Evolutionary conservation across 306 rosid genomes (phyloP).

Genomic region (Clitoria ternatea): DNA sequence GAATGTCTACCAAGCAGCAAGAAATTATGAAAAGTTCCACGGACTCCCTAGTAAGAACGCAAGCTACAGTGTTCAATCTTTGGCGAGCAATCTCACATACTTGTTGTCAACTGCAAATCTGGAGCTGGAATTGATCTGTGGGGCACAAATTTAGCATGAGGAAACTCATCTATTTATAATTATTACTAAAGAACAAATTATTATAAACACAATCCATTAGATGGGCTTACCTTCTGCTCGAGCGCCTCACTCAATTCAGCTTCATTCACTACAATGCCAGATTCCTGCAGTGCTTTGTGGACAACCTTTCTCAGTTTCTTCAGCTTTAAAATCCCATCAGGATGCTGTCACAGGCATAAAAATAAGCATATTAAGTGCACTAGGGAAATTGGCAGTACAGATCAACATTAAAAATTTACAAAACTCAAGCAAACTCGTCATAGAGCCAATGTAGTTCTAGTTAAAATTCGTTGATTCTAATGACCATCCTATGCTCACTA

Average conservation of each 20-base stretch:
- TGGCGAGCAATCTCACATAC: slow-evolving; percentile 58
- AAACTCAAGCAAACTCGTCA: not conserved
- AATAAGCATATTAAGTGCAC: not conserved
- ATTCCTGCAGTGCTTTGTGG: slow-evolving; percentile 56
- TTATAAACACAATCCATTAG: not conserved
- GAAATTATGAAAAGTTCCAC: slow-evolving; percentile 5
- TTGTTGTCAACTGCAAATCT: slow-evolving; percentile 63
- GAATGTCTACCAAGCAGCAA: slow-evolving; percentile 17
- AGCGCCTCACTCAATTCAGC: slow-evolving; percentile 44
- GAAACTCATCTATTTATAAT: not conserved
- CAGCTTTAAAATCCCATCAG: slow-evolving; percentile 74
- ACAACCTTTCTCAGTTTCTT: slow-evolving; percentile 65
- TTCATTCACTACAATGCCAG: slow-evolving; percentile 59
- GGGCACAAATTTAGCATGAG: slow-evolving; percentile 12
- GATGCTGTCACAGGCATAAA: slow-evolving; percentile 50
- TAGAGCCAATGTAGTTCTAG: not conserved
- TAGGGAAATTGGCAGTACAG: not conserved
- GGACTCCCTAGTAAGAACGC: not conserved
- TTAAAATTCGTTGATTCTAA: not conserved
- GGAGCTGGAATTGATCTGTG: slow-evolving; percentile 82
- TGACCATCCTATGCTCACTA: not conserved
- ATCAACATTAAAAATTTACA: not conserved
- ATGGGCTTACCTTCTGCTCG: slow-evolving; percentile 56
- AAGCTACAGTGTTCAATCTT: slow-evolving; percentile 32
- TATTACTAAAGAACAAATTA: not conserved